Evolutionary conservation across 1,284 basidiomycete genomes (phyloP).

Genomic region (Phellinidium pouzarii): DNA sequence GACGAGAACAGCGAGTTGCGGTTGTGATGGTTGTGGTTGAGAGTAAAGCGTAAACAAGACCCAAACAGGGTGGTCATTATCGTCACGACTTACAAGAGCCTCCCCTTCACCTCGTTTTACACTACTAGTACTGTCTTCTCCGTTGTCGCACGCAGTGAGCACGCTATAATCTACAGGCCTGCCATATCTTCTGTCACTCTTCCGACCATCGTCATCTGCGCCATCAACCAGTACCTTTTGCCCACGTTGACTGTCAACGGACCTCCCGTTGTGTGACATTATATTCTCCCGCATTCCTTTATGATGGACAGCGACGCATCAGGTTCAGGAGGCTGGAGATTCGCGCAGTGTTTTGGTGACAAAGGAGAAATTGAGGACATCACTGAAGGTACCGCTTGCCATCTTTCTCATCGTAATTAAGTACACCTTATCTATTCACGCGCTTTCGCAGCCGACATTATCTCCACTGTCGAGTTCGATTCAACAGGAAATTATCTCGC

Average conservation of each 20-base stretch:
- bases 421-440: constrained; percentile 25
- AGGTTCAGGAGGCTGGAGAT: constrained; percentile 88
- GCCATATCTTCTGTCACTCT: neutral
- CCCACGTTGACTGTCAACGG: constrained; percentile 24
- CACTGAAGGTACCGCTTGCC: constrained; percentile 72
- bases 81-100: constrained; percentile 3
- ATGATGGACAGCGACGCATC: constrained; percentile 76
- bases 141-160: neutral
- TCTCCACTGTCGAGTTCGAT: constrained; percentile 99
- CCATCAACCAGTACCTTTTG: constrained; percentile 16
- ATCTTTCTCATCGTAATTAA: constrained; percentile 22
- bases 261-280: constrained; percentile 18
- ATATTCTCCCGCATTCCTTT: constrained; percentile 20
- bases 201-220: neutral
- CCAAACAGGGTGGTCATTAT: constrained; percentile 21
- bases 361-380: constrained; percentile 99
- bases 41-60: constrained; percentile 33
- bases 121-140: neutral
- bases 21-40: constrained; percentile 23
- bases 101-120: constrained; percentile 12
- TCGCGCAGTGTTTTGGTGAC: constrained; percentile 99
- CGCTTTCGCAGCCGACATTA: constrained; percentile 79
- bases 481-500: constrained; percentile 99
- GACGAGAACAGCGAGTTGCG: constrained; percentile 20
- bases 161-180: constrained; percentile 1